Evolutionary conservation across 768 basidiomycete species (phyloP).

Genomic region (Tephrocybe rancida): DNA sequence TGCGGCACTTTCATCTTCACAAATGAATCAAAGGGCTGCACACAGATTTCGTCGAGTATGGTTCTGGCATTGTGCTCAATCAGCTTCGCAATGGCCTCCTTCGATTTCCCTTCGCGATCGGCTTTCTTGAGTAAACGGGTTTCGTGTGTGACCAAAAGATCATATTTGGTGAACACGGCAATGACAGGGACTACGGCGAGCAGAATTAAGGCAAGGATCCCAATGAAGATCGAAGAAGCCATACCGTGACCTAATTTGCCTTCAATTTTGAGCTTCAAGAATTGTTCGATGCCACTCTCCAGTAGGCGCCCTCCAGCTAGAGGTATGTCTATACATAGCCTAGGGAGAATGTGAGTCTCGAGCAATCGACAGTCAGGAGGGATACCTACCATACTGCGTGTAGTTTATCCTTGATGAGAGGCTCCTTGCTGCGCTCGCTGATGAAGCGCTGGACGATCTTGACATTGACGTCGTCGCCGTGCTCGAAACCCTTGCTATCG

Average conservation of each 20-base stretch:
- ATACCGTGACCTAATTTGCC: conserved; percentile 17
- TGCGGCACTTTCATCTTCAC: conserved; percentile 7
- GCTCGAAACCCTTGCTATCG: conserved; percentile 31
- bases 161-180: conserved; percentile 36
- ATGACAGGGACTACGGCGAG: conserved; percentile 28
- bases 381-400: conserved; percentile 30
- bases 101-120: neutral
- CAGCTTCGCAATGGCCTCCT: neutral
- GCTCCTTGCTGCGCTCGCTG: conserved; percentile 11
- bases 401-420: conserved; percentile 24
- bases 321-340: conserved; percentile 33
- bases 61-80: neutral
- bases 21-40: conserved; percentile 9
- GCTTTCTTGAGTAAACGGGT: conserved; percentile 4
- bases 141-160: conserved; percentile 19
- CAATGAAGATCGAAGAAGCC: neutral
- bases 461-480: conserved; percentile 25
- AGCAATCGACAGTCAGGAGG: neutral
- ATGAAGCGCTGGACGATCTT: conserved; percentile 27
- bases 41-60: conserved; percentile 1
- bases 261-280: conserved; percentile 20
- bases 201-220: neutral
- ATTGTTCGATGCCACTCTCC: conserved; percentile 26
- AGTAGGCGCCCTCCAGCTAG: conserved; percentile 22
- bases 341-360: conserved; percentile 1